Evolutionary conservation across 2,329 filamentous ascomycete species (phyloP), one percentile per base, ranked within the genome.

Genomic region (Hymenoscyphus linearis): DNA sequence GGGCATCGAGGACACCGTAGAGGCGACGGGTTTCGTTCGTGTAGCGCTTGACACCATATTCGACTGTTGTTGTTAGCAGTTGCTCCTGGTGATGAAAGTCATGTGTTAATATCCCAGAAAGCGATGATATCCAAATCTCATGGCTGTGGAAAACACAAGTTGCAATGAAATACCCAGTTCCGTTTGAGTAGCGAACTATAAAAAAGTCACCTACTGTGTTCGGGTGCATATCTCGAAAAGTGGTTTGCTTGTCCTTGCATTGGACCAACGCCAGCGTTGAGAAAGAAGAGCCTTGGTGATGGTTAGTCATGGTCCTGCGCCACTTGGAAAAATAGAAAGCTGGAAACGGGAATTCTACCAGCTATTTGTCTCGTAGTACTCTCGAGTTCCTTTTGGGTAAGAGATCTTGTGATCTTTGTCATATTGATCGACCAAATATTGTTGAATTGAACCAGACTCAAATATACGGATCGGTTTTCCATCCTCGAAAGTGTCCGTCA

Each of bases 181-280:
- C 18, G 27, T 12, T 10, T 16, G 26, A 31, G 44, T n/a, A 26
- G 22, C 13, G 6, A 25, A 13, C 9, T 47, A 47, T 36, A 31
- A 16, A 2, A 14, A 18, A 37, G 22, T 4, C 10, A 58, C 61
- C 18, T 58, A 62, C 61, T 93, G 73, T 83, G 85, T 73, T 93
- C 88, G 0, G 90, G 89, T 0, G 91, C 91, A 70, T 96, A 96
- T 60, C 90, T 84, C 55, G 78, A 79, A 76, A 96, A 96, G 76
- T 96, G 91, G 75, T 95, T 92, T 58, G 90, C 83, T 74, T 96
- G 90, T 52, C 83, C 88, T 71, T 93, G 90, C 89, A 93, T 93
- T 0, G 90, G 90, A 0, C 90, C 90, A 1, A 93, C 78, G 2
- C 90, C 90, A 2, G 86, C 88, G 76, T 93, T 93, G 75, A 93